These are phyloP conservation scores for Ligustrum vulgare DNA, from an alignment of 257 asterid genomes.

Conservation along the genomic window DNA sequence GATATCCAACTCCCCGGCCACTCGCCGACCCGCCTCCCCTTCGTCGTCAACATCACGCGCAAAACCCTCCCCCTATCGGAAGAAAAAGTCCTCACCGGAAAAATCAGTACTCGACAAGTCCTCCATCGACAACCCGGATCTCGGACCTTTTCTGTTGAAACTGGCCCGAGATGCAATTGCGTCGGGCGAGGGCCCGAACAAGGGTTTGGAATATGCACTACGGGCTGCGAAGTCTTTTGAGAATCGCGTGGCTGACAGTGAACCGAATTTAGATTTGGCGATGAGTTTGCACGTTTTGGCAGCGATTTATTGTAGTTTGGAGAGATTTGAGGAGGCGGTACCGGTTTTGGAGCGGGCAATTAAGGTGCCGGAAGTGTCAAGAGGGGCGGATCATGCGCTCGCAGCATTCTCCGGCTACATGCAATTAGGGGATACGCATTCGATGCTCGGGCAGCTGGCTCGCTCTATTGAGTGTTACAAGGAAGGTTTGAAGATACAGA, in stretches of 20 bases:
- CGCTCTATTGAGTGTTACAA: conserved; percentile 80
- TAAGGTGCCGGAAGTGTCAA: conserved; percentile 71
- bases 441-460: conserved; percentile 98
- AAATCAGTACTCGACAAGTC: conserved; percentile 58
- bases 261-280: conserved; percentile 87
- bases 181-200: conserved; percentile 83
- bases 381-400: conserved; percentile 96
- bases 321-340: conserved; percentile 86
- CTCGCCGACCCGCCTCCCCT: conserved; percentile 86
- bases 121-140: conserved; percentile 97
- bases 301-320: conserved; percentile 94
- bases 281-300: conserved; percentile 98
- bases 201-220: conserved; percentile 81
- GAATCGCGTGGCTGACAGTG: conserved; percentile 69
- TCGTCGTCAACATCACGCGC: conserved; percentile 91
- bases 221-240: conserved; percentile 87
- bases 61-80: conserved; percentile 91
- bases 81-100: conserved; percentile 86
- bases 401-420: conserved; percentile 90
- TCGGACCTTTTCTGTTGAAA: conserved; percentile 86
- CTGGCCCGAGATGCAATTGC: conserved; percentile 91
- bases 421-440: conserved; percentile 96
- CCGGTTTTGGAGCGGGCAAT: conserved; percentile 92
- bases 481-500: conserved; percentile 87
- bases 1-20: conserved; percentile 63